Percentiles rank a stretch among this genome's conserved stretches.
Conservation (phyloP, 2,329 filamentous ascomycete species). For the Ceratocystiopsis sp. region DNA sequence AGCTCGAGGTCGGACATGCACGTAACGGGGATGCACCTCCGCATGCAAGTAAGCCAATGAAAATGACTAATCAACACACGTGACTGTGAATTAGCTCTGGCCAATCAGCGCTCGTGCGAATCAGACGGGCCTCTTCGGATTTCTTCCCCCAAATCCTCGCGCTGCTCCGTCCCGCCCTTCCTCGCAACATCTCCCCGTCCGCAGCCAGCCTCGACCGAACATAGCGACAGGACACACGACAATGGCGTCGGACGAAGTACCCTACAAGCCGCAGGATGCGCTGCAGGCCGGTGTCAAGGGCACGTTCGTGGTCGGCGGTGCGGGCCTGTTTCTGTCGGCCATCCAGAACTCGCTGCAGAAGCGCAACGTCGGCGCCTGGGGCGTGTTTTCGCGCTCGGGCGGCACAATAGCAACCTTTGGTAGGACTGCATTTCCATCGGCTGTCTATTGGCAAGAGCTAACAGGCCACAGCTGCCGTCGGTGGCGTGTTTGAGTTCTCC, state of each 20-base stretch:
- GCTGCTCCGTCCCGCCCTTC: background rate
- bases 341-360: slow-evolving; percentile 76
- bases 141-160: background rate
- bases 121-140: background rate
- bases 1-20: too few species aligned
- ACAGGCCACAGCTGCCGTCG: slow-evolving; percentile 41
- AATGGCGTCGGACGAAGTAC: too few species aligned
- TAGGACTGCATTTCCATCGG: slow-evolving; percentile 17
- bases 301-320: slow-evolving; percentile 36
- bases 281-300: slow-evolving; percentile 36
- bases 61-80: slow-evolving; percentile 6
- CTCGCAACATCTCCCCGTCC: too few species aligned
- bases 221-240: too few species aligned
- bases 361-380: slow-evolving; percentile 64
- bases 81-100: background rate
- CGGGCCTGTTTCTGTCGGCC: slow-evolving; percentile 34
- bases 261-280: slow-evolving; percentile 34
- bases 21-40: too few species aligned
- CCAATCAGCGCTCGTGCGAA: slow-evolving; percentile 9
- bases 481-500: slow-evolving; percentile 63
- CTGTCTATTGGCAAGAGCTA: too few species aligned
- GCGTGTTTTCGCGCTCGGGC: slow-evolving; percentile 65
- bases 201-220: too few species aligned
- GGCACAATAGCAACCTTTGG: slow-evolving; percentile 53
- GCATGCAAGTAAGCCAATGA: background rate